Conservation (phyloP, 164 flowering plant genomes). For the Akebia trifoliata region DNA sequence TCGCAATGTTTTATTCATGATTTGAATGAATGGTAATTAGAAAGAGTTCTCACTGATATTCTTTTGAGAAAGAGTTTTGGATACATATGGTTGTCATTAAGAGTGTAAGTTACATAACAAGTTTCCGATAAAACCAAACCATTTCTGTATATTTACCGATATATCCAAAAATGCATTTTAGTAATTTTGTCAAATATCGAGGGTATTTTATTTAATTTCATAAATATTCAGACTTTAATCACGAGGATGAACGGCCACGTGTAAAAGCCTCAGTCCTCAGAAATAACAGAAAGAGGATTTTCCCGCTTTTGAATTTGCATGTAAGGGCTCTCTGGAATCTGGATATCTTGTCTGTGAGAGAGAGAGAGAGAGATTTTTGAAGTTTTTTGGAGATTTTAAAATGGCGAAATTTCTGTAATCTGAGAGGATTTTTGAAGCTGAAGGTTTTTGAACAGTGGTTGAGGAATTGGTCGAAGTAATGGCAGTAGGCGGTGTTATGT, state of each 20-base stretch:
- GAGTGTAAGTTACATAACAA: too few relatives aligned
- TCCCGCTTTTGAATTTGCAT: constrained; percentile 26
- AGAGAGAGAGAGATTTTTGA: not conserved
- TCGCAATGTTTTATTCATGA: too few relatives aligned
- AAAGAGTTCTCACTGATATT: too few relatives aligned
- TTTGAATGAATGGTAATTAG: too few relatives aligned
- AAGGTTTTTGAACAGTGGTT: not conserved
- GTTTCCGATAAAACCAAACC: not conserved
- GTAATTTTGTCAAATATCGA: not conserved
- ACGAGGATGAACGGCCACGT: constrained; percentile 39
- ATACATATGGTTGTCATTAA: too few relatives aligned
- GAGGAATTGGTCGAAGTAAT: constrained; percentile 25
- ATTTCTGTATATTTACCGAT: not conserved
- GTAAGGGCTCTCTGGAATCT: constrained; percentile 2
- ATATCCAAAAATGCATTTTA: not conserved
- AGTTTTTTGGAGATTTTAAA: constrained; percentile 1
- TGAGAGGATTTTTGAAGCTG: not conserved
- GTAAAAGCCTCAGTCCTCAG: constrained; percentile 30
- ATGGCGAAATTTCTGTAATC: constrained; percentile 6
- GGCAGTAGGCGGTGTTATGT: constrained; percentile 66
- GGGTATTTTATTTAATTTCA: not conserved
- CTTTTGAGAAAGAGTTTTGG: too few relatives aligned
- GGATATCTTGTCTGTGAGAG: too few relatives aligned
- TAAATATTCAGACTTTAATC: not conserved
- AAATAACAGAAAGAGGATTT: constrained; percentile 9